Base-by-base conservation (phyloP, 1,284 basidiomycete species). In the Pseudozyma flocculosa region DNA sequence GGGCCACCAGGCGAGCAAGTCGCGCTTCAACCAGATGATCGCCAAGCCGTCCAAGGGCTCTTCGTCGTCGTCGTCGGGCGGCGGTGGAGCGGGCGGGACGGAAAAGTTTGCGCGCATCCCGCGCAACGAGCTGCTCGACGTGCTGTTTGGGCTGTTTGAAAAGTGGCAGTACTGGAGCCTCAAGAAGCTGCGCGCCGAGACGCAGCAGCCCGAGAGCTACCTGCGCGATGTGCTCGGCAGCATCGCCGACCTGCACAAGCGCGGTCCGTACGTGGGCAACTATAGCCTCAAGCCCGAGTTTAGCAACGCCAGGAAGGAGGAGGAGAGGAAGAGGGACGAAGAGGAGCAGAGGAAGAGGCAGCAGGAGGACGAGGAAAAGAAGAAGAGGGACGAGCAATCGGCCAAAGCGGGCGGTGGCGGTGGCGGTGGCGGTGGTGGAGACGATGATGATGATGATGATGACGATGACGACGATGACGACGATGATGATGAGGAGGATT, bases 201-300 rank as follows among this genome's bases (percentile, higher is more conserved):
- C 89, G 0, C 87, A 92, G 75, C 93, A 97, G 79, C 93, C 93
- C 1, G 90, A 94, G 78, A 85, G 83, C 15, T 96, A 92, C 78
- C 84, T 97, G 52, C 89, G 92, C 68, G 91, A 96, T 69, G 86
- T 90, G 0, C 80, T 97, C 44, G 82, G 81, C 40, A 88, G 90
- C 61, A 87, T 96, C 43, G 92, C 89, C 2, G 85, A 84, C 56
- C 81, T 92, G 43, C 86, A 92, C 76, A 86, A 87, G 50, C 86
- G 86, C 46, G 92, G 92, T 1, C 78, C 79, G n/a, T 83, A 83
- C 51, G 73, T 76, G 17, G 79, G 81, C 30, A 78, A 81, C 66
- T 84, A 79, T 69, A 67, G 66, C 26, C 59, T 79, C 32, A 73
- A 78, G 39, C 65, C 61, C 13, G 75, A 76, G 42, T 76, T 60